phyloP scores from a whole-genome alignment of 2,329 filamentous ascomycete species.

The Hypoxylon sp. region DNA sequence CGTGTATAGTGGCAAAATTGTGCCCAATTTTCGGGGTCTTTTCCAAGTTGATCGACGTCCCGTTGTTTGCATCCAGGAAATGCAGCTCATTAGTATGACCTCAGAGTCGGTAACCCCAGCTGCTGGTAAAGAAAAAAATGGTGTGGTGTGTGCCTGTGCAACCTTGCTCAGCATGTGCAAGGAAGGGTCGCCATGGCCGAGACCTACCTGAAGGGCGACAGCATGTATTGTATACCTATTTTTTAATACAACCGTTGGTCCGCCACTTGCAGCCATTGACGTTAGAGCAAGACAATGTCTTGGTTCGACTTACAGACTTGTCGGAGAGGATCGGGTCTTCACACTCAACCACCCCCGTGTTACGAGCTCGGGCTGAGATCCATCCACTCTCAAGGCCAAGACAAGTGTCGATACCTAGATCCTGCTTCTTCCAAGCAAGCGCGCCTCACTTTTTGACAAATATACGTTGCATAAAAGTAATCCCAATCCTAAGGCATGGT shows the following conservation, averaged over 20 bases:
- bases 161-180: constrained; percentile 36
- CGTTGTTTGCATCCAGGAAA: constrained; percentile 34
- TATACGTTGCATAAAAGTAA: constrained; percentile 34
- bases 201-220: constrained; percentile 27
- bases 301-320: constrained; percentile 13
- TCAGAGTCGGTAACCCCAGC: constrained; percentile 36
- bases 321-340: constrained; percentile 35
- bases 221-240: constrained; percentile 28
- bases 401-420: constrained; percentile 20
- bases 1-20: constrained; percentile 41
- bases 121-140: constrained; percentile 32
- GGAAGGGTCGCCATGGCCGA: constrained; percentile 34
- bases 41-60: constrained; percentile 27
- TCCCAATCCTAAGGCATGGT: constrained; percentile 30
- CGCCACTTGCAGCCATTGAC: constrained; percentile 41
- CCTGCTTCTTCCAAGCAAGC: constrained; percentile 4
- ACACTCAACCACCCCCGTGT: constrained; percentile 16
- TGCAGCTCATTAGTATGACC: constrained; percentile 42
- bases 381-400: constrained; percentile 23
- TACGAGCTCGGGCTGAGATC: constrained; percentile 32
- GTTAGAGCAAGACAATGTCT: constrained; percentile 39
- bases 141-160: constrained; percentile 30
- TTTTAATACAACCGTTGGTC: constrained; percentile 37
- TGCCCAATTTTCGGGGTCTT: constrained; percentile 40
- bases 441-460: constrained; percentile 40